A percentile compares a stretch with the other conserved stretches of the same genome.
phyloP scores from a whole-genome alignment of 2,329 filamentous ascomycete genomes.

The Bertia moriformis region DNA sequence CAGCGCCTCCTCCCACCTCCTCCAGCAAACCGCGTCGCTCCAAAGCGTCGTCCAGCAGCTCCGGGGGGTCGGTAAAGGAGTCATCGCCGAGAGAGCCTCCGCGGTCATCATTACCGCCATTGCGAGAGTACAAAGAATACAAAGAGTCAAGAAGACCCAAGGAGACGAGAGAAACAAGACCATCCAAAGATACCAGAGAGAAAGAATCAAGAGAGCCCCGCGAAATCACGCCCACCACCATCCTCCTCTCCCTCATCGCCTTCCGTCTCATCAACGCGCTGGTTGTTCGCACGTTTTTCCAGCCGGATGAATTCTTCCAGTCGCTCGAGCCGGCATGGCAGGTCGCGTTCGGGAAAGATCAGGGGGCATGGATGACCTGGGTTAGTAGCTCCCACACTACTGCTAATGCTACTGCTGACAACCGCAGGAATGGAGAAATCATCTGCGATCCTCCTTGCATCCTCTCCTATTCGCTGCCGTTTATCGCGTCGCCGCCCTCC shows the following conservation, averaged over 20 bases:
- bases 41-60: too few species aligned
- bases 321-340: slow-evolving; percentile 55
- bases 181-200: too few species aligned
- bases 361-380: slow-evolving; percentile 56
- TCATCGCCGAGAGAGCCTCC: too few species aligned
- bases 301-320: slow-evolving; percentile 60
- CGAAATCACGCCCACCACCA: not conserved
- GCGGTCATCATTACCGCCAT: too few species aligned
- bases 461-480: slow-evolving; percentile 44
- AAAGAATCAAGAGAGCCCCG: not conserved
- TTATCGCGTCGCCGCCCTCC: slow-evolving; percentile 29
- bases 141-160: too few species aligned
- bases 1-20: not conserved
- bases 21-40: too few species aligned
- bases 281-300: slow-evolving; percentile 49
- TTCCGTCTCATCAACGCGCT: slow-evolving; percentile 48
- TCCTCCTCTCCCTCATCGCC: slow-evolving; percentile 22
- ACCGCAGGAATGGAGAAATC: slow-evolving; percentile 53
- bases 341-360: slow-evolving; percentile 39
- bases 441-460: slow-evolving; percentile 50
- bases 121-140: too few species aligned
- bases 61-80: too few species aligned
- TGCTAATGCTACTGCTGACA: too few species aligned
- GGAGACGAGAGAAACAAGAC: too few species aligned
- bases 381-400: slow-evolving; percentile 25